A percentile compares a stretch with the other conserved stretches of the same genome.
phyloP scores from a whole-genome alignment of 768 basidiomycete species.

The Kockovaella imperatae region DNA sequence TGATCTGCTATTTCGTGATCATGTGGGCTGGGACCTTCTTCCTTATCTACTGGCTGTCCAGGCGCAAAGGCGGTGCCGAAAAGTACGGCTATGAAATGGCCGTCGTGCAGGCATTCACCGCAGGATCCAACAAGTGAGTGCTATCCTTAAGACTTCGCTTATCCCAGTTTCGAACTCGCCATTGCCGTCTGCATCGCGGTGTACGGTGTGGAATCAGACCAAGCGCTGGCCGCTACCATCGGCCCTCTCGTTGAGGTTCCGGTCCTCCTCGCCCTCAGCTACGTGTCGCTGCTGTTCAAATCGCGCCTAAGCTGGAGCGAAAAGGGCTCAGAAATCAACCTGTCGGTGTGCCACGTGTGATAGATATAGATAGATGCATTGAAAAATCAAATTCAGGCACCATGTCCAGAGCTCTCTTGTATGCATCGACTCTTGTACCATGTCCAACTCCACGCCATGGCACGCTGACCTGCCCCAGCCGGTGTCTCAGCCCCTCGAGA shows the following conservation, averaged over 20 bases:
- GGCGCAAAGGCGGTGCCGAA: constrained; percentile 42
- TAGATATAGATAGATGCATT: no score
- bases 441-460: no score
- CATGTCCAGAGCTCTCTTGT: no score
- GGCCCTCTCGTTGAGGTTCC: constrained; percentile 53
- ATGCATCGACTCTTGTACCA: no score
- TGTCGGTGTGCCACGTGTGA: no score
- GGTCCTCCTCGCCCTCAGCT: constrained; percentile 59
- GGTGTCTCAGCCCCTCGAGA: background rate
- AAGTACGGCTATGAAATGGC: constrained; percentile 59
- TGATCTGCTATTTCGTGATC: constrained; percentile 65
- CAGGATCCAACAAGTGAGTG: constrained; percentile 70
- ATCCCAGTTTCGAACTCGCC: constrained; percentile 57
- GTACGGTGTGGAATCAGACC: constrained; percentile 67
- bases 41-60: constrained; percentile 51
- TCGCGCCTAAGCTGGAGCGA: background rate
- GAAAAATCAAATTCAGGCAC: no score
- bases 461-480: background rate
- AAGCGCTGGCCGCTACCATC: constrained; percentile 68
- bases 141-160: no score
- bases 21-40: constrained; percentile 65
- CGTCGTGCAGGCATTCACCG: constrained; percentile 70
- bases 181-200: constrained; percentile 73
- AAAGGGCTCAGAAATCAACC: no score
- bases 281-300: constrained; percentile 5